Conservation (phyloP, 768 basidiomycete species). For the Phylloporus scabripes region DNA sequence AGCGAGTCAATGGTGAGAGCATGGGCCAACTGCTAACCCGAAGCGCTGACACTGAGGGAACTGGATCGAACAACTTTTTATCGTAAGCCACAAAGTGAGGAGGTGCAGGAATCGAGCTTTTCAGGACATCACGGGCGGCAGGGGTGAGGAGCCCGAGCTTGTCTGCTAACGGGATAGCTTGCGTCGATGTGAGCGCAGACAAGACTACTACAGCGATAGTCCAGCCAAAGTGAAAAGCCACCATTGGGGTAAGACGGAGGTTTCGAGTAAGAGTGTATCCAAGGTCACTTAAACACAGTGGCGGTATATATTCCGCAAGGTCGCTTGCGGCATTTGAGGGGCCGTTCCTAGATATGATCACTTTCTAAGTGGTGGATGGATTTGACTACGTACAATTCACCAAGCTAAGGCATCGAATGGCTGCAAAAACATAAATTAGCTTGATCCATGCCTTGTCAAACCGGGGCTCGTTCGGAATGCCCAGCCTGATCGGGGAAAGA, state of each 20-base stretch:
- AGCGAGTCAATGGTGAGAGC: not conserved
- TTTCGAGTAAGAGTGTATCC: too few species aligned
- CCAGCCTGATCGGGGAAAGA: too few species aligned
- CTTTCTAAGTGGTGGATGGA: not conserved
- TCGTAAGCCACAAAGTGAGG: slow-evolving; percentile 45
- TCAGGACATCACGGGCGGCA: slow-evolving; percentile 14
- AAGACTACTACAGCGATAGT: not conserved
- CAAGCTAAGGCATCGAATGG: not conserved
- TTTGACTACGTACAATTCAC: too few species aligned
- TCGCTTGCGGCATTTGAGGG: not conserved
- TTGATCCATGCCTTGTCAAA: too few species aligned
- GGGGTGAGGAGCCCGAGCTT: slow-evolving; percentile 16
- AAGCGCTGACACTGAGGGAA: slow-evolving; percentile 40
- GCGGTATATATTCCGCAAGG: too few species aligned
- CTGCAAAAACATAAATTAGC: too few species aligned
- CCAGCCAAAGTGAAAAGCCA: not conserved
- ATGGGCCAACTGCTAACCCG: slow-evolving; percentile 25
- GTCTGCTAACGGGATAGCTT: slow-evolving; percentile 12
- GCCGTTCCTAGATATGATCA: not conserved
- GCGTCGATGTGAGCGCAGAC: slow-evolving; percentile 4
- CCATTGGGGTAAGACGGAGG: not conserved
- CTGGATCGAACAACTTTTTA: slow-evolving; percentile 37
- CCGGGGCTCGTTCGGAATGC: too few species aligned
- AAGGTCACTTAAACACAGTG: not conserved
- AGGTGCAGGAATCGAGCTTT: slow-evolving; percentile 30